Evolutionary conservation across 306 rosid species (phyloP).

Genomic region (Boehmeria nivea): DNA sequence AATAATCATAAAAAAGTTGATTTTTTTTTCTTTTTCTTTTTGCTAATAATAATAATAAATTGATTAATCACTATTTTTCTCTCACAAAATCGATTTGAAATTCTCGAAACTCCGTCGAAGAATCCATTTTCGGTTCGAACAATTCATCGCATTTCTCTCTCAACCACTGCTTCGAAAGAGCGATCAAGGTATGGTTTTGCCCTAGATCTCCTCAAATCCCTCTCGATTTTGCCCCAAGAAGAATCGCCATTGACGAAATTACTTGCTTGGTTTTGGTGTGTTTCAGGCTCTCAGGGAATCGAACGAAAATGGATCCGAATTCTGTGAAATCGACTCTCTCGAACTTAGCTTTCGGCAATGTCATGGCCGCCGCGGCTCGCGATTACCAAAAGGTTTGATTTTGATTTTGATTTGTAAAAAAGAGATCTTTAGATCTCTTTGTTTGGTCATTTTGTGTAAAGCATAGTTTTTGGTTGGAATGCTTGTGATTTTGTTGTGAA

Average conservation of each 20-base stretch:
- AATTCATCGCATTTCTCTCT: neutral
- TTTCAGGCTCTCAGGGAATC: neutral
- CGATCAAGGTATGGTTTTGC: conserved; percentile 1
- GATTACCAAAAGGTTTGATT: conserved; percentile 64
- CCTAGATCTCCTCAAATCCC: neutral
- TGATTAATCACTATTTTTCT: too few relatives aligned
- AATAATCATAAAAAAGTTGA: too few relatives aligned
- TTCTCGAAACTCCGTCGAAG: neutral
- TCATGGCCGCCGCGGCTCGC: conserved; percentile 88
- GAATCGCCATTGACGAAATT: neutral
- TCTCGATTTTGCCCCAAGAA: neutral
- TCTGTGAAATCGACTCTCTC: conserved; percentile 74
- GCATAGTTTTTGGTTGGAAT: neutral
- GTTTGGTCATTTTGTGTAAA: neutral
- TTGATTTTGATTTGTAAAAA: neutral
- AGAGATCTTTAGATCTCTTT: neutral
- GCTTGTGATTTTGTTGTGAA: neutral
- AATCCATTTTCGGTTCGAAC: neutral
- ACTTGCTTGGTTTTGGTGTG: neutral
- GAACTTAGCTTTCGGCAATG: conserved; percentile 81
- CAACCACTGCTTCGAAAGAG: neutral
- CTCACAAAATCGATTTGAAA: too few relatives aligned
- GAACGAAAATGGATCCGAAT: conserved; percentile 67
- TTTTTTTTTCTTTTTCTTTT: too few relatives aligned
- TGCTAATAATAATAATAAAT: too few relatives aligned